A percentile compares a stretch with the other conserved stretches of the same genome.
Evolutionary conservation across 805 yeast genomes (phyloP).

Genomic region (Vanderwaltozyma tropicalis): DNA sequence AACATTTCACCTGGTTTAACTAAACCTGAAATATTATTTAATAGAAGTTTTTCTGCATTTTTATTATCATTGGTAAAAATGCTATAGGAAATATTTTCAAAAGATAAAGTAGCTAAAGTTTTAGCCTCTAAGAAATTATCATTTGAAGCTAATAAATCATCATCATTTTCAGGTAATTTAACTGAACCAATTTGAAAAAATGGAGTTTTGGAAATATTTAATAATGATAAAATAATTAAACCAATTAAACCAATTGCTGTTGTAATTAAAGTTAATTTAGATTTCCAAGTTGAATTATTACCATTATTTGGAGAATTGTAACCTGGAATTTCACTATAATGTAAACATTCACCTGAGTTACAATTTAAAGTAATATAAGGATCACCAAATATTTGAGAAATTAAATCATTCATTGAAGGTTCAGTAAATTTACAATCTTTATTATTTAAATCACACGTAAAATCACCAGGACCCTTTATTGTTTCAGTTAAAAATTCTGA

Average conservation of each 20-base stretch:
- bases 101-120: constrained; percentile 65
- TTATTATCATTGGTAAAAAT: constrained; percentile 7
- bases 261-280: constrained; percentile 35
- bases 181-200: constrained; percentile 35
- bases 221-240: constrained; percentile 24
- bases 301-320: constrained; percentile 51
- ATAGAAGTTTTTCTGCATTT: constrained; percentile 33
- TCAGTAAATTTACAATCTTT: constrained; percentile 74
- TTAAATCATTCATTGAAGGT: constrained; percentile 91
- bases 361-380: constrained; percentile 75
- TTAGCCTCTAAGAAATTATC: constrained; percentile 37
- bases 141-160: constrained; percentile 14
- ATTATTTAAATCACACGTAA: constrained; percentile 58
- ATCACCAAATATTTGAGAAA: constrained; percentile 89
- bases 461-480: constrained; percentile 87
- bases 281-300: constrained; percentile 21
- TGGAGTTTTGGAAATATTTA: constrained; percentile 49
- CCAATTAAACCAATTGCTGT: constrained; percentile 33
- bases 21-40: constrained; percentile 58
- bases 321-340: constrained; percentile 88
- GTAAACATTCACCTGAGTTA: constrained; percentile 82
- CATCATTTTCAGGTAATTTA: constrained; percentile 17
- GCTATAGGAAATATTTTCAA: constrained; percentile 56
- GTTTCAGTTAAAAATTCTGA: constrained; percentile 87
- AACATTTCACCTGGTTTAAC: constrained; percentile 81